These are phyloP conservation scores for Lojkania enalia DNA, from an alignment of 2,329 filamentous ascomycete genomes.

Conservation along the genomic window DNA sequence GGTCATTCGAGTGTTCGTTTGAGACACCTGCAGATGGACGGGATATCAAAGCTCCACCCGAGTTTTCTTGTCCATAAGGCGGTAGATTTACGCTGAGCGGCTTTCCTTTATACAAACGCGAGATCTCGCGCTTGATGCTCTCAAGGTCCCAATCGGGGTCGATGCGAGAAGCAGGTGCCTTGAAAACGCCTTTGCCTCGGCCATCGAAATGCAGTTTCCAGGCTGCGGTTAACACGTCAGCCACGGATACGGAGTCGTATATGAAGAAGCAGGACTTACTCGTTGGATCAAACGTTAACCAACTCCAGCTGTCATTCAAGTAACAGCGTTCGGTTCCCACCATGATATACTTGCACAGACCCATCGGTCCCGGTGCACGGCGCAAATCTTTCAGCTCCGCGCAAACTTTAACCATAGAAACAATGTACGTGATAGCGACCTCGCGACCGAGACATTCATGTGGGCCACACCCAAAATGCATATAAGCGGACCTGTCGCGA, in stretches of 20 bases:
- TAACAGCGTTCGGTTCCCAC: constrained; percentile 45
- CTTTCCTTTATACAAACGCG: constrained; percentile 1
- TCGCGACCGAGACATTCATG: constrained; percentile 53
- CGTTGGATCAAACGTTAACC: constrained; percentile 50
- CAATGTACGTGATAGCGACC: constrained; percentile 48
- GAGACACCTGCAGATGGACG: no score
- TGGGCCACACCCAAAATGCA: constrained; percentile 52
- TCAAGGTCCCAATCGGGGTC: constrained; percentile 1
- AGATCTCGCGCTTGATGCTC: constrained; percentile 1
- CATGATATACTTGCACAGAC: constrained; percentile 51
- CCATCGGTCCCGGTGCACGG: constrained; percentile 53
- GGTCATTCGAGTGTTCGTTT: no score
- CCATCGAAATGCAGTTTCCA: constrained; percentile 12
- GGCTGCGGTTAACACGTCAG: background rate
- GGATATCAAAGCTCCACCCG: no score
- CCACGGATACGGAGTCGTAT: no score
- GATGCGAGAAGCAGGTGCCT: background rate
- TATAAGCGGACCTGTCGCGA: constrained; percentile 47
- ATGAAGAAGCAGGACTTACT: constrained; percentile 50
- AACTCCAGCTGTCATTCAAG: constrained; percentile 55
- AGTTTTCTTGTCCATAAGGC: no score
- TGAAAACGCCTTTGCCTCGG: constrained; percentile 7
- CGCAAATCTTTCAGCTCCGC: constrained; percentile 52
- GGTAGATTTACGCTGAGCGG: no score
- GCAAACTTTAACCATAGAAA: constrained; percentile 47